Evolutionary conservation across 2,329 filamentous ascomycete genomes (phyloP).

Genomic region (Chaetoscypha palmicola): DNA sequence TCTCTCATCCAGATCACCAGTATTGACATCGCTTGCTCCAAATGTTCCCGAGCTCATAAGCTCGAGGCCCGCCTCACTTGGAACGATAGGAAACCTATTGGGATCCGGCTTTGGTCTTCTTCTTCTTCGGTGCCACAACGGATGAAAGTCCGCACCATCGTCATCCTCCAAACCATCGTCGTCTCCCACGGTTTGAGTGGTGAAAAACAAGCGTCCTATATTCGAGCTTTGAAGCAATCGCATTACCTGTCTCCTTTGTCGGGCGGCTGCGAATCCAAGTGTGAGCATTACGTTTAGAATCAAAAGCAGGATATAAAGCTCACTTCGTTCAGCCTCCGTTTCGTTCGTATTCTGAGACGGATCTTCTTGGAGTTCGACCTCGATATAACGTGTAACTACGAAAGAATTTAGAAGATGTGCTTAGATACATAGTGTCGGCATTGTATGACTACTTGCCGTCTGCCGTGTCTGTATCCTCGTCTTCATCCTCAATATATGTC

Average conservation of each 20-base stretch:
- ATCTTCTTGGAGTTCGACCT: constrained; percentile 32
- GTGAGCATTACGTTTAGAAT: constrained; percentile 25
- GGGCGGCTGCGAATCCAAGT: constrained; percentile 21
- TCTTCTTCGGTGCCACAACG: constrained; percentile 41
- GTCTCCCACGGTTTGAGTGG: constrained; percentile 12
- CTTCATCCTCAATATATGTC: constrained; percentile 7
- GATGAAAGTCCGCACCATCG: constrained; percentile 21
- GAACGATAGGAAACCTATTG: constrained; percentile 71
- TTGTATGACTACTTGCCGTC: constrained; percentile 10
- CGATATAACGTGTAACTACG: constrained; percentile 16
- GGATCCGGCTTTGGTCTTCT: constrained; percentile 39
- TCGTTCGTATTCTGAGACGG: constrained; percentile 27
- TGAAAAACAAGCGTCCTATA: constrained; percentile 19
- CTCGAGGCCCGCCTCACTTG: constrained; percentile 66
- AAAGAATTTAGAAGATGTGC: neutral
- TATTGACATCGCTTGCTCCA: constrained; percentile 56
- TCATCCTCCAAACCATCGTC: constrained; percentile 19
- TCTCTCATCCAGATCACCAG: constrained; percentile 41
- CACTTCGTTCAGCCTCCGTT: constrained; percentile 29
- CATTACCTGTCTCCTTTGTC: constrained; percentile 18
- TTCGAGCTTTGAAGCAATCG: constrained; percentile 21
- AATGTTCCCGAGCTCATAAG: constrained; percentile 81
- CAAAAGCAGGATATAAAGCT: constrained; percentile 21
- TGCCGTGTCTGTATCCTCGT: constrained; percentile 12
- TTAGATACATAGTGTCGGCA: constrained; percentile 4